Percentiles rank a stretch among this genome's conserved stretches.
These are phyloP conservation scores for Aspergillus sclerotiicarbonarius DNA, from an alignment of 495 filamentous ascomycete genomes.

Conservation along the genomic window DNA sequence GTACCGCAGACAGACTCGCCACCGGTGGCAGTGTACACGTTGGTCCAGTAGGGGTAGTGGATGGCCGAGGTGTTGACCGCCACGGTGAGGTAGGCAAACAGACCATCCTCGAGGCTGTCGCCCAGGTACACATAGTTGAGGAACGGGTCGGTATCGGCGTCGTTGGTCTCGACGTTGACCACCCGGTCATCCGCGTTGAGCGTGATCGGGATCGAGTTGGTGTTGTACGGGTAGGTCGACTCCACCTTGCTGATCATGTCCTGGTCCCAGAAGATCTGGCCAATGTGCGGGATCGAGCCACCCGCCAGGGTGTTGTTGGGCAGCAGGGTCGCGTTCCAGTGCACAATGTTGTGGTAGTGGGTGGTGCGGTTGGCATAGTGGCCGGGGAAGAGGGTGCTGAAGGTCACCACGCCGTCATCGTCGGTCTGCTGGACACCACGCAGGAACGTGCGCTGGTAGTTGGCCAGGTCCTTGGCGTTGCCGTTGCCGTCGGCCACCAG, in stretches of 20 bases:
- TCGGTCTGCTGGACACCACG: constrained; percentile 53
- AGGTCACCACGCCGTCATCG: constrained; percentile 45
- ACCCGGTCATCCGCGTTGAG: constrained; percentile 51
- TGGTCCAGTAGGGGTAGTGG: constrained; percentile 17
- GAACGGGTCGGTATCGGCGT: constrained; percentile 53
- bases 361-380: constrained; percentile 51
- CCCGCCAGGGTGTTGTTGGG: constrained; percentile 50
- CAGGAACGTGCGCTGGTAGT: constrained; percentile 33
- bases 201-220: constrained; percentile 46
- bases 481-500: constrained; percentile 25
- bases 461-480: constrained; percentile 41
- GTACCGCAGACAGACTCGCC: background rate
- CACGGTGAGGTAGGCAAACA: constrained; percentile 56
- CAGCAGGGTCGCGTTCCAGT: constrained; percentile 39
- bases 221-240: constrained; percentile 52
- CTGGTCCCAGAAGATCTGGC: constrained; percentile 61
- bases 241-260: constrained; percentile 45
- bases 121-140: constrained; percentile 57
- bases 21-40: background rate
- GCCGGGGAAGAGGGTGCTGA: constrained; percentile 52
- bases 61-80: constrained; percentile 47
- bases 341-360: constrained; percentile 49
- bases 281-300: constrained; percentile 53
- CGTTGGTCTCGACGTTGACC: constrained; percentile 44
- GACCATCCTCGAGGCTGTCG: constrained; percentile 48